These are phyloP conservation scores for Camelina hispida DNA, from an alignment of 345 rosid genomes.

Conservation along the genomic window DNA sequence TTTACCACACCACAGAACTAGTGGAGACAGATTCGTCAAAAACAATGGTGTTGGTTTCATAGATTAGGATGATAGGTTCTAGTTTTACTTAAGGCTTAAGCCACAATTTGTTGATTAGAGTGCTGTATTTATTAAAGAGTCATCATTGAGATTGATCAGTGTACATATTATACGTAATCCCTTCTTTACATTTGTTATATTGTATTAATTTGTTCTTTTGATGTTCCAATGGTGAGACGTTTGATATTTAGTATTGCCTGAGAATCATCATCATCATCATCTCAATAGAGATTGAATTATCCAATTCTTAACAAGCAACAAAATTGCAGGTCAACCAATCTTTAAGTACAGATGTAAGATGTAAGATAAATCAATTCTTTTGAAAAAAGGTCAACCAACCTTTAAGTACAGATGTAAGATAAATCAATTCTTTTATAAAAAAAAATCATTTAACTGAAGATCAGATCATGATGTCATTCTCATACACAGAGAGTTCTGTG, in stretches of 20 bases:
- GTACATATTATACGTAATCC: neutral
- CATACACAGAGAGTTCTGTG: slow-evolving; percentile 55
- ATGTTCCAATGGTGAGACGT: neutral
- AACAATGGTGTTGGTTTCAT: neutral
- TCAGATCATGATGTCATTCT: slow-evolving; percentile 57
- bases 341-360: neutral
- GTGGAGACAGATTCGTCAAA: neutral
- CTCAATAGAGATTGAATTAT: neutral
- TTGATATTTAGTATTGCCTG: neutral
- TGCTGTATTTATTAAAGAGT: neutral
- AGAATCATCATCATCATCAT: neutral
- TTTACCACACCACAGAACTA: neutral
- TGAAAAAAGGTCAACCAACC: neutral
- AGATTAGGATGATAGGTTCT: neutral
- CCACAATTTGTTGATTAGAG: neutral
- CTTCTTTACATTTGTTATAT: neutral
- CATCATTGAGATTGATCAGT: neutral
- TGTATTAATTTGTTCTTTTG: neutral
- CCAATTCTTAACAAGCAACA: too few species aligned
- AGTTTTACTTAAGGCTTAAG: neutral
- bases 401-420: neutral
- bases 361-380: neutral
- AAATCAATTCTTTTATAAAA: neutral
- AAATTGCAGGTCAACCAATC: neutral
- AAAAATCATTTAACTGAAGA: slow-evolving; percentile 35